These are phyloP conservation scores for Spinacia oleracea DNA, from an alignment of 179 eudicot genomes.

Conservation along the genomic window DNA sequence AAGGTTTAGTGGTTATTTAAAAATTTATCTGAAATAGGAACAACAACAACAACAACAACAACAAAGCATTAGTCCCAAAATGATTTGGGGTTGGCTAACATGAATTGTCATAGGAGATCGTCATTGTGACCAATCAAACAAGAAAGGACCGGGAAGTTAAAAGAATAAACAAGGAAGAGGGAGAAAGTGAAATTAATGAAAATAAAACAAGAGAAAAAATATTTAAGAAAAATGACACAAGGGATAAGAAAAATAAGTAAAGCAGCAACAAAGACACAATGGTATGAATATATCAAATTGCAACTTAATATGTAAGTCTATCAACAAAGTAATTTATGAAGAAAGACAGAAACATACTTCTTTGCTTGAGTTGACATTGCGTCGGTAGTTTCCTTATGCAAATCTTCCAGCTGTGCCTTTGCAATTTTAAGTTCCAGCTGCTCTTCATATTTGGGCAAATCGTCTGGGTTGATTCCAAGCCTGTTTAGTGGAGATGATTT, in stretches of 20 bases:
- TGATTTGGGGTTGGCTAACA: too few species aligned
- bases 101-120: too few species aligned
- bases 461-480: constrained; percentile 76
- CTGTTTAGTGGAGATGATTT: constrained; percentile 32
- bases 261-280: neutral
- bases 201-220: too few species aligned
- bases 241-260: too few species aligned
- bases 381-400: constrained; percentile 82
- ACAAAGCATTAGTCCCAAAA: too few species aligned
- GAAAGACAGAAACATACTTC: constrained; percentile 46
- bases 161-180: too few species aligned
- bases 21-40: neutral
- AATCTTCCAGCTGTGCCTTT: constrained; percentile 83
- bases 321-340: neutral
- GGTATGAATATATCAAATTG: neutral
- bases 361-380: constrained; percentile 97
- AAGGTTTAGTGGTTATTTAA: neutral
- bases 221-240: too few species aligned
- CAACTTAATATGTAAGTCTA: neutral
- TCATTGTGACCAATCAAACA: too few species aligned
- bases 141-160: too few species aligned
- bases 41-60: too few species aligned
- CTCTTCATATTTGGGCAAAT: constrained; percentile 84
- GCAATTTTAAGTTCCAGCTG: constrained; percentile 80
- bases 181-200: too few species aligned